These are phyloP conservation scores for Saccharomycopsis babjevae DNA, from an alignment of 805 yeast species.

Conservation along the genomic window DNA sequence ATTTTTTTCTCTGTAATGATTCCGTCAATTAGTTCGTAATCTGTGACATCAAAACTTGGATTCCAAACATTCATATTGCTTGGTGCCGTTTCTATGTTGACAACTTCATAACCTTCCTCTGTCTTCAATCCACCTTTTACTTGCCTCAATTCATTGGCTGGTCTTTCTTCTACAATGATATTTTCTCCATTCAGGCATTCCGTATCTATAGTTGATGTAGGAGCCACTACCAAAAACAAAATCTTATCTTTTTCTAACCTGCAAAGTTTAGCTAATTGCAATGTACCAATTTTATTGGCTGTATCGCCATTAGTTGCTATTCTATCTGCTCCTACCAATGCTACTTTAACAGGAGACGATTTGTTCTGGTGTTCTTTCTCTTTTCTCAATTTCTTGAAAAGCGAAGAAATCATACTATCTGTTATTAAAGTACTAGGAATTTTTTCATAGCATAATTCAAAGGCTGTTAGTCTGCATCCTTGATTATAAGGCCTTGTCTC, in stretches of 20 bases:
- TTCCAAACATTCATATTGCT: slow-evolving; percentile 85
- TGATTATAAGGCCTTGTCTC: slow-evolving; percentile 97
- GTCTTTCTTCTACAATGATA: slow-evolving; percentile 82
- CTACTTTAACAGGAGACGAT: slow-evolving; percentile 65
- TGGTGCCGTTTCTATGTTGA: slow-evolving; percentile 73
- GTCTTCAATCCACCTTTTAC: slow-evolving; percentile 58
- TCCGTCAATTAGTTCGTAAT: slow-evolving; percentile 70
- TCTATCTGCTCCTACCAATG: slow-evolving; percentile 93
- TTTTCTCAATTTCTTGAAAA: slow-evolving; percentile 36
- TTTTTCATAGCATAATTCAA: slow-evolving; percentile 73
- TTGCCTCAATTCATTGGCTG: slow-evolving; percentile 65
- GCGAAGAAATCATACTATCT: slow-evolving; percentile 83
- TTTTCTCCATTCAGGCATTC: slow-evolving; percentile 56
- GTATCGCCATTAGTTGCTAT: slow-evolving; percentile 90
- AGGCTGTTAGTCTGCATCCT: slow-evolving; percentile 89
- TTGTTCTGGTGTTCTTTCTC: background rate
- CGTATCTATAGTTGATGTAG: slow-evolving; percentile 80
- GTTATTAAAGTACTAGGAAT: slow-evolving; percentile 86
- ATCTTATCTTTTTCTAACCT: slow-evolving; percentile 46
- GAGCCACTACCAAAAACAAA: slow-evolving; percentile 90
- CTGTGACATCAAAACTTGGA: slow-evolving; percentile 93
- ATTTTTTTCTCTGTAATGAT: slow-evolving; percentile 77
- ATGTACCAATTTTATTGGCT: slow-evolving; percentile 94
- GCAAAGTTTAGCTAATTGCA: slow-evolving; percentile 71
- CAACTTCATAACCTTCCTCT: slow-evolving; percentile 19